Conservation (phyloP, 2,329 filamentous ascomycete genomes). For the Aspergillus pseudoglaucus region DNA sequence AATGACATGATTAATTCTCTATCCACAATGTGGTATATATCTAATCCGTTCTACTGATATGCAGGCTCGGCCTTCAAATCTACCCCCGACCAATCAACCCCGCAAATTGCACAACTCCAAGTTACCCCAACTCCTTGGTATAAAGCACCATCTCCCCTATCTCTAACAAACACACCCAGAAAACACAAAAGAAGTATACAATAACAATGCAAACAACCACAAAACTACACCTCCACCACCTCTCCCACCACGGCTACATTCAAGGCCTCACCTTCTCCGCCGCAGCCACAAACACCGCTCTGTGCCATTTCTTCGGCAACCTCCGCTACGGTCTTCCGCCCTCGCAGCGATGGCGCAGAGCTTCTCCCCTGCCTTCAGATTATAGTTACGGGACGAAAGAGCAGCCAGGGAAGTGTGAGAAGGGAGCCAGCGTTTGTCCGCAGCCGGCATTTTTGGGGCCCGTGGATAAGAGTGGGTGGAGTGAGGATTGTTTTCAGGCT, state of each 20-base stretch:
- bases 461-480: conserved; percentile 27
- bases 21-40: neutral
- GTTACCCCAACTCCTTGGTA: neutral
- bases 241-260: conserved; percentile 41
- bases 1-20: no score
- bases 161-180: neutral
- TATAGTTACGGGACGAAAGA: conserved; percentile 47
- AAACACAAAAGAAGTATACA: neutral
- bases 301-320: conserved; percentile 50
- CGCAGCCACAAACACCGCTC: conserved; percentile 20
- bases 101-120: neutral
- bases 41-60: neutral
- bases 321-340: conserved; percentile 52
- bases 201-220: conserved; percentile 19
- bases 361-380: conserved; percentile 41
- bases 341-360: conserved; percentile 44
- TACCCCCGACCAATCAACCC: neutral
- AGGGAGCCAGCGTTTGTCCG: conserved; percentile 41
- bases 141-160: neutral
- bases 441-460: conserved; percentile 37
- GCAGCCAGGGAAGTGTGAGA: conserved; percentile 42
- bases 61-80: neutral
- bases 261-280: conserved; percentile 43
- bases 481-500: conserved; percentile 52
- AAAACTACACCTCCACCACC: conserved; percentile 17